Conservation (phyloP, 2,329 filamentous ascomycete species). For the Hortaea werneckii region DNA sequence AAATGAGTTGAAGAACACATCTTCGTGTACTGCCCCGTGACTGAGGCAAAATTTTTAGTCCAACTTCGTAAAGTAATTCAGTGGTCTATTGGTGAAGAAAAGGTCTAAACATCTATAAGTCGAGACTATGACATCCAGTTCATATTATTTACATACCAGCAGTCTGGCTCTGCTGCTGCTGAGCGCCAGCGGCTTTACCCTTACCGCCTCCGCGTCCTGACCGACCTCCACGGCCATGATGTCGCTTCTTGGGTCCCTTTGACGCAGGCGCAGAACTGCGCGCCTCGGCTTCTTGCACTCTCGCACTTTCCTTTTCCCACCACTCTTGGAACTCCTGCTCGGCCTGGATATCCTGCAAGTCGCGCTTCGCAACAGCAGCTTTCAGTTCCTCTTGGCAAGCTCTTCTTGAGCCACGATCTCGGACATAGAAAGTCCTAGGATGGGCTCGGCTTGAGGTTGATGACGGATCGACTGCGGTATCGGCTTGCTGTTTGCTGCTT, state of each 20-base stretch:
- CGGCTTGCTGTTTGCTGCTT: constrained; percentile 24
- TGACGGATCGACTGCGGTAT: constrained; percentile 39
- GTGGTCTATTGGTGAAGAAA: no score
- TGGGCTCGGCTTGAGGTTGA: constrained; percentile 49
- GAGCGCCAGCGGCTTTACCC: background rate
- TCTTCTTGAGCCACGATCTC: constrained; percentile 85
- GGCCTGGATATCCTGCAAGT: constrained; percentile 86
- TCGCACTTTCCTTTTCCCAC: constrained; percentile 79
- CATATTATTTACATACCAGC: background rate
- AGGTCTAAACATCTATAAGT: no score
- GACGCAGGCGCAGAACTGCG: constrained; percentile 6
- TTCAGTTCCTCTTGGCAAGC: constrained; percentile 70
- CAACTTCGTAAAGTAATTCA: no score
- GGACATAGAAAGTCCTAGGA: constrained; percentile 63
- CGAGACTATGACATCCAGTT: no score
- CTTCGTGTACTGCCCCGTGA: no score
- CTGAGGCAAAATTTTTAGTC: no score
- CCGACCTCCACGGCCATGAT: constrained; percentile 11
- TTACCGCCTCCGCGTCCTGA: constrained; percentile 5
- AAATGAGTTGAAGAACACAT: no score
- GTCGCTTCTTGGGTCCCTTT: constrained; percentile 9
- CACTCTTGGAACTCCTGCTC: constrained; percentile 96
- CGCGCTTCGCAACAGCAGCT: constrained; percentile 78
- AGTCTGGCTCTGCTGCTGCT: background rate
- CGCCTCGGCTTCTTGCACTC: constrained; percentile 36